These are phyloP conservation scores for Xylariales sp. DNA, from an alignment of 2,329 filamentous ascomycete genomes.

Conservation along the genomic window DNA sequence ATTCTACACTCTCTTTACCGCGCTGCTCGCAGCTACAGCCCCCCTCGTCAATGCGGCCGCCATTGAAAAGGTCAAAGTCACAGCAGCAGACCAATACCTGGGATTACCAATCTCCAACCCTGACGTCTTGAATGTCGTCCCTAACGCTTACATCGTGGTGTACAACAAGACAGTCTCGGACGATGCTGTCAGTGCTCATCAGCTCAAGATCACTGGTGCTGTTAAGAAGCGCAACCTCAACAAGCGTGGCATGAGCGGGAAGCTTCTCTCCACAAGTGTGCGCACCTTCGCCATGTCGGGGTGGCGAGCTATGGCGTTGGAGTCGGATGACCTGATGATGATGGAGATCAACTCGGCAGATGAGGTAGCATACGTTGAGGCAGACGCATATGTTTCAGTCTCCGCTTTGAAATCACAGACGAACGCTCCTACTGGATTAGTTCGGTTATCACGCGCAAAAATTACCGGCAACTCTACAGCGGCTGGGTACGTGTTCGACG, in stretches of 20 bases:
- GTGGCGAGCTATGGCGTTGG: constrained; percentile 51
- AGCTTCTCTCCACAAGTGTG: constrained; percentile 42
- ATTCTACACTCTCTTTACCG: constrained; percentile 22
- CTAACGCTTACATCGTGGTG: constrained; percentile 60
- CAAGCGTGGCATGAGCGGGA: constrained; percentile 45
- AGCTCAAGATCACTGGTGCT: constrained; percentile 41
- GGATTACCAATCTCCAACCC: constrained; percentile 47
- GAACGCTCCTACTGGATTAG: constrained; percentile 49
- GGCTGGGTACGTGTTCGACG: constrained; percentile 46
- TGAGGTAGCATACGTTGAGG: constrained; percentile 50
- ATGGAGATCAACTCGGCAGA: constrained; percentile 41
- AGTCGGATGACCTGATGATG: constrained; percentile 47
- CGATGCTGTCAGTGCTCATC: constrained; percentile 44
- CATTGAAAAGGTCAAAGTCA: constrained; percentile 16
- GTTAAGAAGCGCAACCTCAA: constrained; percentile 54
- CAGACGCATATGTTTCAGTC: constrained; percentile 43
- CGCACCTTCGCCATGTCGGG: constrained; percentile 40
- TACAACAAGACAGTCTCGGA: constrained; percentile 52
- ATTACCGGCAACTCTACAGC: constrained; percentile 19
- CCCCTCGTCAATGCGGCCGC: constrained; percentile 20
- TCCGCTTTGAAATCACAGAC: constrained; percentile 43
- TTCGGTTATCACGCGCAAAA: constrained; percentile 44
- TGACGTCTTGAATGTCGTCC: constrained; percentile 42
- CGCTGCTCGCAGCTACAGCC: constrained; percentile 23
- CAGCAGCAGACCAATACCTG: constrained; percentile 24